Conservation (phyloP, 2,329 filamentous ascomycete species). For the Fusarium anthophilum region DNA sequence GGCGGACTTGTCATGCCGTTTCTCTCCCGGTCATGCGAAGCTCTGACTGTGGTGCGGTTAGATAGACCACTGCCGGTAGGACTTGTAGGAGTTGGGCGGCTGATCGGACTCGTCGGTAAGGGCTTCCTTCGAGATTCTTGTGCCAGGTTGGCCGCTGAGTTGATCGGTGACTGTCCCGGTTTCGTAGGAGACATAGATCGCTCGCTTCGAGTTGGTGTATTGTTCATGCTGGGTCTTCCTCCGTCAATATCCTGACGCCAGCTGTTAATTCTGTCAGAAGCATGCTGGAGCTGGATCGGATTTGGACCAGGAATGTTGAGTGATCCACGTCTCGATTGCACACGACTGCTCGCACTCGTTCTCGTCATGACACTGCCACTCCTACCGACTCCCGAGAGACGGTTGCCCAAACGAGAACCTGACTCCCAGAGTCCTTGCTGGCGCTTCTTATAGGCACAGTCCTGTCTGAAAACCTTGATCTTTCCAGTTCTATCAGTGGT, state of each 20-base stretch:
- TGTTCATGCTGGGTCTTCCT: constrained; percentile 50
- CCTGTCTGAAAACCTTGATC: constrained; percentile 95
- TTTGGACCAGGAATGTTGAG: constrained; percentile 51
- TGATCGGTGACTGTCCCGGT: constrained; percentile 48
- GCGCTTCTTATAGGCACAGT: constrained; percentile 86
- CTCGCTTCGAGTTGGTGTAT: constrained; percentile 57
- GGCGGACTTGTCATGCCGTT: constrained; percentile 53
- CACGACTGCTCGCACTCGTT: constrained; percentile 59
- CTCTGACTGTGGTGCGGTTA: constrained; percentile 38
- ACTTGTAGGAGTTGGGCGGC: constrained; percentile 46
- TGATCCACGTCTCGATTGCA: constrained; percentile 64
- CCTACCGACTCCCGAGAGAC: constrained; percentile 68
- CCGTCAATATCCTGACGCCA: constrained; percentile 79
- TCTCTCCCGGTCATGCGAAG: constrained; percentile 40
- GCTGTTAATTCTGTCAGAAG: constrained; percentile 81
- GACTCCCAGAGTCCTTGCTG: constrained; percentile 81
- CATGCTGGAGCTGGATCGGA: constrained; percentile 44
- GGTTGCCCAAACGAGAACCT: constrained; percentile 78
- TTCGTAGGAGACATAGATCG: constrained; percentile 66
- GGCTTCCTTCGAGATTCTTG: constrained; percentile 59
- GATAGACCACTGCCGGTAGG: constrained; percentile 50
- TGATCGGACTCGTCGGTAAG: constrained; percentile 48
- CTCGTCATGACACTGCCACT: constrained; percentile 66
- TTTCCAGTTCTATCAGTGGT: constrained; percentile 88
- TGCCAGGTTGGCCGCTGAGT: constrained; percentile 52